Evolutionary conservation across 495 filamentous ascomycete genomes (phyloP).

Genomic region (Chaetomium fimeti): DNA sequence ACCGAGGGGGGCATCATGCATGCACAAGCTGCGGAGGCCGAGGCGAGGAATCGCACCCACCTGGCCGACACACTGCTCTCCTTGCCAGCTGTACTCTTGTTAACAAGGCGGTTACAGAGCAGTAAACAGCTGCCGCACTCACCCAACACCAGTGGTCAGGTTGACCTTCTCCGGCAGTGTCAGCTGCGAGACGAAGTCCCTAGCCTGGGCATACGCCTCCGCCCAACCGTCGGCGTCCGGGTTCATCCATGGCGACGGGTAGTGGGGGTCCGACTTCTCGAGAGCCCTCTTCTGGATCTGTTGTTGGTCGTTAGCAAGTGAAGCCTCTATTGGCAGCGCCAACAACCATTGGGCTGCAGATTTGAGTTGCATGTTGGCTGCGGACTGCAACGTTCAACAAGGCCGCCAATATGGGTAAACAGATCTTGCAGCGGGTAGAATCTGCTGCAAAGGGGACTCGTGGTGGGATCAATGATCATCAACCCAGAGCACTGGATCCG

Average conservation of each 20-base stretch:
- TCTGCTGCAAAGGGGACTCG: not conserved
- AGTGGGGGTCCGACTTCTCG: constrained; percentile 56
- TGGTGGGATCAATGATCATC: not conserved
- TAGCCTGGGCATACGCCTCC: constrained; percentile 73
- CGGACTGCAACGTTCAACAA: constrained; percentile 18
- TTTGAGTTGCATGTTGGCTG: constrained; percentile 30
- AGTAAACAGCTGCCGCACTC: constrained; percentile 26
- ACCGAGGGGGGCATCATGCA: constrained; percentile 89
- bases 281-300: constrained; percentile 35
- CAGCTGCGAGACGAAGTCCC: constrained; percentile 74
- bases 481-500: not conserved
- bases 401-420: constrained; percentile 22
- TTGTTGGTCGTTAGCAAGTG: constrained; percentile 27
- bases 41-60: constrained; percentile 68
- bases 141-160: constrained; percentile 82
- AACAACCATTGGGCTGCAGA: constrained; percentile 27
- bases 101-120: constrained; percentile 16
- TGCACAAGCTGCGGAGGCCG: constrained; percentile 75
- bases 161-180: constrained; percentile 92
- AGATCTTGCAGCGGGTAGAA: constrained; percentile 20
- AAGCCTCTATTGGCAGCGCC: constrained; percentile 8
- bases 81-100: constrained; percentile 60
- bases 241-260: constrained; percentile 82
- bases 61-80: constrained; percentile 79
- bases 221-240: constrained; percentile 69